Evolutionary conservation across 2,329 filamentous ascomycete species (phyloP).

Genomic region (Ceratocystis albifundus): DNA sequence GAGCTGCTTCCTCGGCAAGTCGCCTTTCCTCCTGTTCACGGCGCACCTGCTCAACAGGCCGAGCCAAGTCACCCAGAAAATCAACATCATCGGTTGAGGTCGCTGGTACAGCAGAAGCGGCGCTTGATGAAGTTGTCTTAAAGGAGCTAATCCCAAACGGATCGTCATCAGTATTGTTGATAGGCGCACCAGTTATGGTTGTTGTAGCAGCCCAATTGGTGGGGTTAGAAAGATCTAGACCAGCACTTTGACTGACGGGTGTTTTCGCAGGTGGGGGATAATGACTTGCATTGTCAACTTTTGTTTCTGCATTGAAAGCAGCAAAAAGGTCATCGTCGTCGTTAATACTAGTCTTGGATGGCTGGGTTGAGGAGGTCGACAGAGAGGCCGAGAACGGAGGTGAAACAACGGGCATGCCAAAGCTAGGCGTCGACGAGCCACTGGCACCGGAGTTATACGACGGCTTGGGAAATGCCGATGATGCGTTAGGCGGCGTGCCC

Average conservation of each 20-base stretch:
- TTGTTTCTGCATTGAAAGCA: constrained; percentile 53
- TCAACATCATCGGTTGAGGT: constrained; percentile 47
- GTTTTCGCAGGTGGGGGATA: constrained; percentile 41
- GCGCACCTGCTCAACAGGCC: constrained; percentile 53
- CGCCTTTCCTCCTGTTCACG: constrained; percentile 31
- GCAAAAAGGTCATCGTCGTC: constrained; percentile 56
- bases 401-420: constrained; percentile 24
- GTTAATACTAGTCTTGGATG: constrained; percentile 16
- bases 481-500: constrained; percentile 40
- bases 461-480: constrained; percentile 25
- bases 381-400: background rate
- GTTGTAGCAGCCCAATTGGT: constrained; percentile 40
- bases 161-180: constrained; percentile 64
- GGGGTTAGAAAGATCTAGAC: constrained; percentile 44
- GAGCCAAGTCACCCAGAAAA: constrained; percentile 52
- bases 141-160: constrained; percentile 70
- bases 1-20: constrained; percentile 9
- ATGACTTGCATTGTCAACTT: constrained; percentile 55
- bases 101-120: constrained; percentile 25
- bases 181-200: constrained; percentile 29
- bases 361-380: background rate
- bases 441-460: constrained; percentile 24
- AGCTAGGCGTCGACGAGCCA: constrained; percentile 22
- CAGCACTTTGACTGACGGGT: constrained; percentile 32
- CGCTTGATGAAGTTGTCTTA: constrained; percentile 31